These are phyloP conservation scores for Xerophyta viscosa DNA, from an alignment of 106 monocot species.

Conservation along the genomic window DNA sequence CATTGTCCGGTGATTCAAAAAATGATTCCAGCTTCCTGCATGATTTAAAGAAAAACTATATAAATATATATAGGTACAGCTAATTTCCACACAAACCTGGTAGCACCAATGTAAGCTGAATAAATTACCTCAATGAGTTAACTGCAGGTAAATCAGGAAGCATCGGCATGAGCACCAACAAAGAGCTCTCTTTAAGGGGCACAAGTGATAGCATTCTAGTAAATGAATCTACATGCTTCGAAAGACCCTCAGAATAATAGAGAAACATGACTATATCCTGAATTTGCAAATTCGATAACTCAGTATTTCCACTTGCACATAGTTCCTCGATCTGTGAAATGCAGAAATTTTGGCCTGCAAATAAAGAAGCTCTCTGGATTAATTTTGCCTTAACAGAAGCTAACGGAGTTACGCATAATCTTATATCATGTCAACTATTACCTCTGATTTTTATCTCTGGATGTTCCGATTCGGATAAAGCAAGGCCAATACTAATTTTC, in stretches of 20 bases:
- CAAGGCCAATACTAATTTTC: slow-evolving; percentile 73
- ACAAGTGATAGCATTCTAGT: slow-evolving; percentile 69
- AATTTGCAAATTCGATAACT: slow-evolving; percentile 36
- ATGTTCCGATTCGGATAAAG: slow-evolving; percentile 75
- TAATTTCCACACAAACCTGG: too few species aligned
- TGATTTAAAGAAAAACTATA: too few species aligned
- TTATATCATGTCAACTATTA: slow-evolving; percentile 5
- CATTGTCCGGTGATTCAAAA: slow-evolving; percentile 30
- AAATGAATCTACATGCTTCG: slow-evolving; percentile 68
- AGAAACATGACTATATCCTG: slow-evolving; percentile 78
- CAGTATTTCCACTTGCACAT: slow-evolving; percentile 31
- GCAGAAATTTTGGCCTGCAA: slow-evolving; percentile 74
- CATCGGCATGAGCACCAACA: slow-evolving; percentile 30
- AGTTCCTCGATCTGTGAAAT: slow-evolving; percentile 68
- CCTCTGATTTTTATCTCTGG: slow-evolving; percentile 48
- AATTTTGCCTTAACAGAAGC: too few species aligned
- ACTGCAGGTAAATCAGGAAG: slow-evolving; percentile 17
- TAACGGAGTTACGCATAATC: too few species aligned
- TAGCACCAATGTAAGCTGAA: background rate
- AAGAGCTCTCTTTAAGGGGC: slow-evolving; percentile 32
- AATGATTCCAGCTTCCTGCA: slow-evolving; percentile 54
- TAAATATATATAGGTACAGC: too few species aligned
- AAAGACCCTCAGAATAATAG: slow-evolving; percentile 58
- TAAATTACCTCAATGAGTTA: slow-evolving; percentile 40
- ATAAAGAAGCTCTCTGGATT: too few species aligned